Percentiles rank a stretch among this genome's conserved stretches.
phyloP scores from a whole-genome alignment of 2,329 filamentous ascomycete genomes.

The Neurospora crassa region DNA sequence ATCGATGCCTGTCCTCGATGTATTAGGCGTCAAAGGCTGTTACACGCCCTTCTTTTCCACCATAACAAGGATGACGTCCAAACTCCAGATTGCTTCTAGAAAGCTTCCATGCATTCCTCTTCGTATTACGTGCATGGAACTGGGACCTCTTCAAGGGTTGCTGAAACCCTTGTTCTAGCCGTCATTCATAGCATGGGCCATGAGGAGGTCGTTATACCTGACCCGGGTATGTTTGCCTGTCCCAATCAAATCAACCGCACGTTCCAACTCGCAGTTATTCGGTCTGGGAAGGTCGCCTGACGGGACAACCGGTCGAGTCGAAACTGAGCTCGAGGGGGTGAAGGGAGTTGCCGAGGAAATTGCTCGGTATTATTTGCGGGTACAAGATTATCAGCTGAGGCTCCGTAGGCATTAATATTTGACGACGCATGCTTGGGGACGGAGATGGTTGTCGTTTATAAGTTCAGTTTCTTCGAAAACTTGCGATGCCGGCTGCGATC shows the following conservation, averaged over 20 bases:
- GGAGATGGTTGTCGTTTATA: neutral
- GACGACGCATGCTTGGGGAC: neutral
- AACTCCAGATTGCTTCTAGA: slow-evolving; percentile 9
- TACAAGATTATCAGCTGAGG: neutral
- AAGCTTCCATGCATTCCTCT: slow-evolving; percentile 12
- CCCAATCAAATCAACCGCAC: neutral
- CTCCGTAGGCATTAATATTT: neutral
- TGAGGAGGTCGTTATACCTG: neutral
- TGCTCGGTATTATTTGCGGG: neutral
- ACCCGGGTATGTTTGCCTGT: neutral
- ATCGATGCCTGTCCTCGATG: neutral
- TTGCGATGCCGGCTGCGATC: neutral
- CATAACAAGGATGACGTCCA: neutral
- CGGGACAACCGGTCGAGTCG: neutral
- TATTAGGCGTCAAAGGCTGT: neutral
- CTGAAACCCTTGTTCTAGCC: neutral
- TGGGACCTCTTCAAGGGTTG: neutral
- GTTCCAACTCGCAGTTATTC: neutral
- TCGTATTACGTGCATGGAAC: slow-evolving; percentile 4
- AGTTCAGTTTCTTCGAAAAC: neutral
- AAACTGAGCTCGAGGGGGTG: neutral
- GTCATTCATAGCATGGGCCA: neutral
- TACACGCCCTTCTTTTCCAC: no score
- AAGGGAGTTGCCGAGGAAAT: neutral
- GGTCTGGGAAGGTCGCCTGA: neutral